Evolutionary conservation across 2,329 filamentous ascomycete genomes (phyloP).

Genomic region (Aspergillaceae sp.): DNA sequence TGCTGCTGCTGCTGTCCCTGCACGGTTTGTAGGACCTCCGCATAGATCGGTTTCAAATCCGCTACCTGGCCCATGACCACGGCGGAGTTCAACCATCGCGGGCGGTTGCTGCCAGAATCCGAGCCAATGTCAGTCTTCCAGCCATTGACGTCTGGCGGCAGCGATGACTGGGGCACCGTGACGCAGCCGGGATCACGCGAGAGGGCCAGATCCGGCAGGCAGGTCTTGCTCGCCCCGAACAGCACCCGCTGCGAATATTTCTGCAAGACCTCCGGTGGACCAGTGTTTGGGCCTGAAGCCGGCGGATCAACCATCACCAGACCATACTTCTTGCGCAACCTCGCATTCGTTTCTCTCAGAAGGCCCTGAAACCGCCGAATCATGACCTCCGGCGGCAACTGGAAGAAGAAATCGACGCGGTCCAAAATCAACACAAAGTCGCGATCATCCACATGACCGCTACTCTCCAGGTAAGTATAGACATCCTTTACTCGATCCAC

Average conservation of each 20-base stretch:
- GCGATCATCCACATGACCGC: conserved; percentile 43
- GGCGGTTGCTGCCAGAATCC: conserved; percentile 30
- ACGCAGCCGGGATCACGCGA: conserved; percentile 43
- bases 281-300: conserved; percentile 6
- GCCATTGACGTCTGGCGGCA: conserved; percentile 44
- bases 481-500: conserved; percentile 40
- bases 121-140: conserved; percentile 33
- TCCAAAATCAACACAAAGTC: conserved; percentile 59
- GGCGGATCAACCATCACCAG: conserved; percentile 16
- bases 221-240: conserved; percentile 49
- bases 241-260: conserved; percentile 47
- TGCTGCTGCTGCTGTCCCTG: conserved; percentile 8
- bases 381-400: conserved; percentile 55
- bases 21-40: conserved; percentile 33
- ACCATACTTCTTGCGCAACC: conserved; percentile 45
- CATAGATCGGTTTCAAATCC: conserved; percentile 41
- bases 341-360: conserved; percentile 45
- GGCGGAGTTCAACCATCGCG: conserved; percentile 43
- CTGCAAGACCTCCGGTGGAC: conserved; percentile 20
- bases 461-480: conserved; percentile 41
- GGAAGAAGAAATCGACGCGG: conserved; percentile 56
- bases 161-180: conserved; percentile 43
- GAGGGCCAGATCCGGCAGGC: conserved; percentile 36
- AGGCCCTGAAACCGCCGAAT: conserved; percentile 54
- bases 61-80: conserved; percentile 44